Evolutionary conservation across 306 rosid species (phyloP).

Genomic region (Styphnolobium japonicum): DNA sequence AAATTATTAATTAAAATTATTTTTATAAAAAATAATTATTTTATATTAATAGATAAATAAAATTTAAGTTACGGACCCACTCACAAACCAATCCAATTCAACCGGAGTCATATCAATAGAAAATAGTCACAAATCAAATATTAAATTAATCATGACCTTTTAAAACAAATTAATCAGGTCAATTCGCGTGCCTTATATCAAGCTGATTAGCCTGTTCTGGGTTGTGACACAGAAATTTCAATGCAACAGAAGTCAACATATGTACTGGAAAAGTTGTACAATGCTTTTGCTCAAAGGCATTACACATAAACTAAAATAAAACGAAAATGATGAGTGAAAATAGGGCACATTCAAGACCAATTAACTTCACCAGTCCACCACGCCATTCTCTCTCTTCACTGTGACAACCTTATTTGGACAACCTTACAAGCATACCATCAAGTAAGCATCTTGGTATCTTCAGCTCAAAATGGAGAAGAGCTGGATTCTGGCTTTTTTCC

Average conservation of each 20-base stretch:
- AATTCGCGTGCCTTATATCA: too few species aligned
- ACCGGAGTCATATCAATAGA: too few species aligned
- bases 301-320: background rate
- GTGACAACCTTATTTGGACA: slow-evolving; percentile 31
- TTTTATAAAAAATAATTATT: too few species aligned
- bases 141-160: too few species aligned
- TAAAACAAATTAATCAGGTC: too few species aligned
- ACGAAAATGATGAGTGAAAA: background rate
- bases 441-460: background rate
- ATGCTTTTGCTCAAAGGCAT: slow-evolving; percentile 1
- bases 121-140: too few species aligned
- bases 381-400: slow-evolving; percentile 29
- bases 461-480: slow-evolving; percentile 47
- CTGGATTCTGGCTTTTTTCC: slow-evolving; percentile 33
- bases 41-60: too few species aligned
- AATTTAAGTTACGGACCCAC: too few species aligned
- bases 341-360: slow-evolving; percentile 8
- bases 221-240: background rate
- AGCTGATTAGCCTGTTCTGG: too few species aligned
- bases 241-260: slow-evolving; percentile 28
- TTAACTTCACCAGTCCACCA: slow-evolving; percentile 32
- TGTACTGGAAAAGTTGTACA: slow-evolving; percentile 13
- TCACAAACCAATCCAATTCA: too few species aligned
- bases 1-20: too few species aligned
- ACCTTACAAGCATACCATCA: slow-evolving; percentile 24